phyloP scores from a whole-genome alignment of 495 filamentous ascomycete genomes.

The Haplographium delicatum region DNA sequence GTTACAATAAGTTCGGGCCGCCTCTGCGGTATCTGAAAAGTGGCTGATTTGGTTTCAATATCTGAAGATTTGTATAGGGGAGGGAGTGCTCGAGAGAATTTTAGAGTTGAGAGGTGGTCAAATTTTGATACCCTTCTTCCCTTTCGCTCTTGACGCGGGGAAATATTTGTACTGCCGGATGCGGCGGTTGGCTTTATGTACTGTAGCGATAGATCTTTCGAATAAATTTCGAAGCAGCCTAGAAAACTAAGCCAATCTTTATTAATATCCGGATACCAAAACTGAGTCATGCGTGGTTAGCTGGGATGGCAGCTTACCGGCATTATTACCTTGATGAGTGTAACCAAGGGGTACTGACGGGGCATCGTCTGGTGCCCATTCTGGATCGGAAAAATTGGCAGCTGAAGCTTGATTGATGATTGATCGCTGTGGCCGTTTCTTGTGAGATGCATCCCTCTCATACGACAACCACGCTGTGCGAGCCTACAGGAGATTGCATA shows the following conservation, averaged over 20 bases:
- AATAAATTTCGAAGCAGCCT: conserved; percentile 12
- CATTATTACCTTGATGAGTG: background rate
- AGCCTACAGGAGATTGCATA: conserved; percentile 14
- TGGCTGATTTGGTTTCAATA: conserved; percentile 3
- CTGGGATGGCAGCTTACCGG: background rate
- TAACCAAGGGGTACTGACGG: no score
- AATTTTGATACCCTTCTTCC: background rate
- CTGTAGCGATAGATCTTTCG: conserved; percentile 2
- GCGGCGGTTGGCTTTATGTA: background rate
- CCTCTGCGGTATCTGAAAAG: background rate
- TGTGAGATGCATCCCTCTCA: conserved; percentile 6
- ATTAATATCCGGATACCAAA: background rate
- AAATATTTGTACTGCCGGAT: conserved; percentile 4
- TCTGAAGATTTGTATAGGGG: no score
- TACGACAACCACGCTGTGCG: background rate
- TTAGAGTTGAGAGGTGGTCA: no score
- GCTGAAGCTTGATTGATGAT: conserved; percentile 13
- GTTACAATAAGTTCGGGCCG: background rate
- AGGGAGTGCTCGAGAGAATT: no score
- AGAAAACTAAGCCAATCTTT: background rate
- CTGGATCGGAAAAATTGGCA: conserved; percentile 3
- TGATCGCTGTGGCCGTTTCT: conserved; percentile 7
- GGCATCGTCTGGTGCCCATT: no score
- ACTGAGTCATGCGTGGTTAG: conserved; percentile 10
- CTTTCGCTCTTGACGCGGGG: conserved; percentile 7